Base-by-base conservation (phyloP, 1,139 yeast genomes). In the Yamadazyma pseudoaaseri region DNA sequence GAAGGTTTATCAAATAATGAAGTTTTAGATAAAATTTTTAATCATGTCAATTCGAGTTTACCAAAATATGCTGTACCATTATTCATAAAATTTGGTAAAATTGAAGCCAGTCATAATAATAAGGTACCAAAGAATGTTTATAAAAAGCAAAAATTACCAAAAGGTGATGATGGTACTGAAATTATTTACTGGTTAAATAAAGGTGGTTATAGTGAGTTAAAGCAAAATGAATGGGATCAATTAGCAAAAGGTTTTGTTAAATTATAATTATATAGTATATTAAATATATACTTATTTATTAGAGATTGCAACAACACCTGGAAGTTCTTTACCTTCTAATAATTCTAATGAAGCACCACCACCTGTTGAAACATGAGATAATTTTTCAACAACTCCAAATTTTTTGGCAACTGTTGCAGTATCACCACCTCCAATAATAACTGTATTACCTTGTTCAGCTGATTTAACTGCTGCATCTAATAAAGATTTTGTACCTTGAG, bases 301-400 rank as follows among this genome's bases (percentile, higher is more conserved):
- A 40, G 48, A 50, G 54, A 89, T 81, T 64, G 92, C 94, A 60
- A 76, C 79, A 49, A 90, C 97, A 79, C 97, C 97, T 52, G 97
- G 97, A 59, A 90, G 79, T 52, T 77, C 94, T 80, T 90, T 90
- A 73, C 97, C 97, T 75, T 90, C 97, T 62, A 90, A 82, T 64
- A 90, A 82, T 72, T 90, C 97, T 64, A 90, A 79, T 43, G 97
- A 89, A 49, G 97, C 97, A 79, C 97, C 97, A 71, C 97, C 97
- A 71, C 97, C 97, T 46, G 97, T 90, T 49, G 97, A 89, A 48
- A 90, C 96, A 70, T 90, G 97, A 37, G 96, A 86, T 59, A 90
- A 79, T 76, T 89, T 86, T 62, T 86, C 95, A 55, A 86, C 92
- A 48, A 81, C 96, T 60, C 96, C 96, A 67, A 72, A 90, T 76